These are phyloP conservation scores for Desmodesmus armatus DNA, from an alignment of 139 green algal species.

Conservation along the genomic window DNA sequence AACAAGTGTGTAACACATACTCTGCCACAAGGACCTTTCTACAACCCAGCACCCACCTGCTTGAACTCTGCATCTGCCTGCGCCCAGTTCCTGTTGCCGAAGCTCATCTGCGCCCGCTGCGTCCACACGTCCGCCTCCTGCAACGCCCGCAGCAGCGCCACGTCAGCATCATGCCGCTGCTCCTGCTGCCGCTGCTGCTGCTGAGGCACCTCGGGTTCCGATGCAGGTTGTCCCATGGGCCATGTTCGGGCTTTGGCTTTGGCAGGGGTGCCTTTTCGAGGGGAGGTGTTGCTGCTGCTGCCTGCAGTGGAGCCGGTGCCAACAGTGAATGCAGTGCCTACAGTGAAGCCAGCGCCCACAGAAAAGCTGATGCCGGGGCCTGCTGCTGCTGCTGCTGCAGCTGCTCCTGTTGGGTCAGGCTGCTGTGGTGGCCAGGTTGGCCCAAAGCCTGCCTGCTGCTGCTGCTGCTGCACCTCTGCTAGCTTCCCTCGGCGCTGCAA, in stretches of 20 bases:
- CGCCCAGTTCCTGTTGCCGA: background rate
- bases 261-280: no score
- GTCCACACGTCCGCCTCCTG: conserved; percentile 3
- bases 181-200: conserved; percentile 33
- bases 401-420: background rate
- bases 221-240: background rate
- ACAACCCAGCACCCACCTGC: no score
- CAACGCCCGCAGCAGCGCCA: background rate
- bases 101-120: conserved; percentile 34
- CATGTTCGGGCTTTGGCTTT: no score
- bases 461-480: background rate
- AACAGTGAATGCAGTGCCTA: background rate
- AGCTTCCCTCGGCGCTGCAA: no score
- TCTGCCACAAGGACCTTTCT: no score
- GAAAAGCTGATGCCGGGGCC: background rate
- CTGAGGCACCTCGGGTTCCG: background rate
- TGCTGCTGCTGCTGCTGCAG: conserved; percentile 23
- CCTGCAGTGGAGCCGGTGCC: no score
- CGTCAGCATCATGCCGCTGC: conserved; percentile 6
- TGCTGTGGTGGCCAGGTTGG: background rate
- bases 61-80: conserved; percentile 40
- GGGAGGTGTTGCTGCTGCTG: conserved; percentile 11
- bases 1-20: no score
- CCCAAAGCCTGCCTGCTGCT: background rate
- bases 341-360: background rate